Percentiles rank a stretch among this genome's conserved stretches.
Evolutionary conservation across 2,329 filamentous ascomycete species (phyloP).

Genomic region (Ophiostoma sp.): DNA sequence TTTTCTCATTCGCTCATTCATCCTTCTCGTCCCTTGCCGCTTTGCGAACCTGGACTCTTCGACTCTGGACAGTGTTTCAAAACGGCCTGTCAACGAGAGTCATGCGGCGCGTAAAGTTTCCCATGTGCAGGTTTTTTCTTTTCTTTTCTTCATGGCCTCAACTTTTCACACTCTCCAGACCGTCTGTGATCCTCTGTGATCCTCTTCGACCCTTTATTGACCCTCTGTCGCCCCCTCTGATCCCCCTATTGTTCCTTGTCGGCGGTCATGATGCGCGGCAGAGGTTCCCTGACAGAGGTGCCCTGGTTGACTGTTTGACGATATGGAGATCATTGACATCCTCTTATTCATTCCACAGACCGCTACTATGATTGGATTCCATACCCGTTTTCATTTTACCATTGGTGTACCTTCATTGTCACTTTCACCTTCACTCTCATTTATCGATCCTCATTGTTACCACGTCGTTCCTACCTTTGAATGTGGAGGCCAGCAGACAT

Average conservation of each 20-base stretch:
- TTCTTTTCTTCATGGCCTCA: not conserved
- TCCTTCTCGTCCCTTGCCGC: not conserved
- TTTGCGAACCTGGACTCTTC: not conserved
- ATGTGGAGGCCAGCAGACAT: not conserved
- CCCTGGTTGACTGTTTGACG: conserved; percentile 5
- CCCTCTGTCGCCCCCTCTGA: not conserved
- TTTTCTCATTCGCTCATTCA: not conserved
- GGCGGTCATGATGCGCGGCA: not conserved
- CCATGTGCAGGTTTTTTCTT: not conserved
- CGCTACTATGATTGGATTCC: not conserved
- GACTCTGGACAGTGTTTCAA: not conserved
- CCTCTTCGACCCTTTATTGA: not conserved
- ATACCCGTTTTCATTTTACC: not conserved
- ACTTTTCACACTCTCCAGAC: not conserved
- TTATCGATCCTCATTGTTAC: not conserved
- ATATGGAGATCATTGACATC: not conserved
- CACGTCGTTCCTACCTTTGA: not conserved
- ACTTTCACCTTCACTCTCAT: not conserved
- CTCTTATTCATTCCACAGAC: not conserved
- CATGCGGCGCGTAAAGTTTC: conserved; percentile 19
- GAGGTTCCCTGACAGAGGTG: not conserved
- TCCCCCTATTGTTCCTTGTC: not conserved
- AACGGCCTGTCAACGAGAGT: conserved; percentile 12
- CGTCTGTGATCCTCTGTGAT: not conserved
- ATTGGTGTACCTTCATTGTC: too few relatives aligned